phyloP scores from a whole-genome alignment of 2,329 filamentous ascomycete genomes.

The Amauroascus verrucosus region DNA sequence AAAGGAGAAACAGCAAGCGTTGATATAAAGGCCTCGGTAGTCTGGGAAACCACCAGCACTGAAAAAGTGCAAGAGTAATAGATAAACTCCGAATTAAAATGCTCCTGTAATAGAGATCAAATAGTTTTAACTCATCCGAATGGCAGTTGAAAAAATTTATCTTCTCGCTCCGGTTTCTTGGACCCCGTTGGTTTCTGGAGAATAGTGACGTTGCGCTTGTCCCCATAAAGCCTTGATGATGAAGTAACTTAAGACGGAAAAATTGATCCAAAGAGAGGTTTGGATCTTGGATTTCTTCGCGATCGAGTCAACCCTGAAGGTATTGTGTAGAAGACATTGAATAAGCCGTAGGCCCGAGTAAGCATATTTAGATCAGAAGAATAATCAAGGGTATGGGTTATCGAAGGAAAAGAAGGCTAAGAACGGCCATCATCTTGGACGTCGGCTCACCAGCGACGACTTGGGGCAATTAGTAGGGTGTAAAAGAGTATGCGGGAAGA shows the following conservation, averaged over 20 bases:
- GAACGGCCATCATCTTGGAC: background rate
- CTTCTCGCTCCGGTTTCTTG: conserved; percentile 1
- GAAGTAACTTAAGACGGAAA: background rate
- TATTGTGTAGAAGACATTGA: background rate
- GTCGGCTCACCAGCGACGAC: conserved; percentile 33
- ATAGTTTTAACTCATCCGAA: conserved; percentile 1
- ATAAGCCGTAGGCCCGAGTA: conserved; percentile 1
- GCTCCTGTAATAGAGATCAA: conserved; percentile 2
- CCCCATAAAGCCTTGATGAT: background rate
- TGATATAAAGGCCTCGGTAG: conserved; percentile 4
- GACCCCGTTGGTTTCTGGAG: background rate
- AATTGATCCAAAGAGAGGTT: conserved; percentile 10
- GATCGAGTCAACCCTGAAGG: background rate
- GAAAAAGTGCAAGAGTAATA: conserved; percentile 3
- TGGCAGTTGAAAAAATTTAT: conserved; percentile 7
- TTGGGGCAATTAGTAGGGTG: conserved; percentile 17
- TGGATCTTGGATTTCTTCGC: conserved; percentile 5
- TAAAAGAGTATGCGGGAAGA: background rate
- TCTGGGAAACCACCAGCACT: conserved; percentile 6
- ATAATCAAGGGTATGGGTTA: conserved; percentile 17
- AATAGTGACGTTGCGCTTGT: background rate
- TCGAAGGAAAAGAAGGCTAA: conserved; percentile 9
- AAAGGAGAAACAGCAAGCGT: background rate
- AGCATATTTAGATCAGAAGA: background rate
- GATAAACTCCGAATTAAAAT: conserved; percentile 9